Evolutionary conservation across 768 basidiomycete genomes (phyloP), one percentile per base, ranked within the genome.

Genomic region (Boletus vinaceobasis): DNA sequence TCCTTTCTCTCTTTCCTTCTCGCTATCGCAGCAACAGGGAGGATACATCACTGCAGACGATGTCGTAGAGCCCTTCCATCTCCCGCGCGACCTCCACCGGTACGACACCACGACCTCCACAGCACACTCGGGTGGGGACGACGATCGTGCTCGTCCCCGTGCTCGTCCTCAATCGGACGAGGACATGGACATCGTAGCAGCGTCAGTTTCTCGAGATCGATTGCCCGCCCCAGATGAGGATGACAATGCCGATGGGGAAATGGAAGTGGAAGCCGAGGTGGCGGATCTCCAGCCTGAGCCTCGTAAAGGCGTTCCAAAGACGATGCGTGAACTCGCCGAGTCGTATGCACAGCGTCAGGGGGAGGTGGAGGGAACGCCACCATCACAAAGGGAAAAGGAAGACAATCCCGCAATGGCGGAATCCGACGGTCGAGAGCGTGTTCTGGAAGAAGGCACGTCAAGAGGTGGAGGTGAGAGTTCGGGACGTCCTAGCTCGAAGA

Each of bases 51-150:
- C 78, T 14, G 86, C 83, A 7, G 88, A 86, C 62, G 83, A 81
- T 55, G 85, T 92, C 50, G 87, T 93, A 2, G 75, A 87, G 67
- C 80, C 83, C 2, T 93, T 83, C 67, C 79, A 79, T 53, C 73
- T 93, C 27, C 90, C 90, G 1, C 83, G 83, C 57, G 79, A 77
- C 75, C 7, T 68, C 62, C 61, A 67, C 48, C 38, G 19, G 59
- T n/a, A 40, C 5, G 64, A 63, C 27, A 37, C 35, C 19, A 53
- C 58, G n/a, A 49, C 50, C 29, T 54, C 67, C 11, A 29, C 50
- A 14, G 33, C 40, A 13, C 31, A 1, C 19, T 17, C 49, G 19
- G 15, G 1, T 27, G 46, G 23, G n/a, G 35, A 50, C n/a, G 32
- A 51, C 14, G 55, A 50, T 19, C 50, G 2, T 11, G 42, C 7